Evolutionary conservation across 208 protist genomes (phyloP).

Genomic region (Trypanosoma mega): DNA sequence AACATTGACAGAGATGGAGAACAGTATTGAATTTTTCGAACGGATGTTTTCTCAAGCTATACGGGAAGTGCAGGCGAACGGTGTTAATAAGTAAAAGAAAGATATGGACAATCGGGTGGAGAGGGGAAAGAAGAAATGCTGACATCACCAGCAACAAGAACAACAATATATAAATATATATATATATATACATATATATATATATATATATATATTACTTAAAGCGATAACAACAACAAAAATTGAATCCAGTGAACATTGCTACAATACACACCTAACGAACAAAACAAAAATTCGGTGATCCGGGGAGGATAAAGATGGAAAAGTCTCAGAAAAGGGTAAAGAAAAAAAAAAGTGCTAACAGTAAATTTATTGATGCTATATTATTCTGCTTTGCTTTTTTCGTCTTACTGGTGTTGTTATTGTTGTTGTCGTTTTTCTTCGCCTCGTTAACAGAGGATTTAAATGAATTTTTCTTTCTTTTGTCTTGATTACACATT

Average conservation of each 20-base stretch:
- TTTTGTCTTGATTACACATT: no score
- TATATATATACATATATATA: no score
- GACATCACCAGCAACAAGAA: no score
- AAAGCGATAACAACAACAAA: no score
- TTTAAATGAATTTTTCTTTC: neutral
- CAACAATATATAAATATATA: no score
- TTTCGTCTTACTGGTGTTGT: neutral
- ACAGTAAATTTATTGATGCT: neutral
- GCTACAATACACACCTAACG: neutral
- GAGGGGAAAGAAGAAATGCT: no score
- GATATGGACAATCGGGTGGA: no score
- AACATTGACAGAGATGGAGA: no score
- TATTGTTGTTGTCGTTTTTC: neutral
- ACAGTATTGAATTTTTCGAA: neutral
- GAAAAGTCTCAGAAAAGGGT: neutral
- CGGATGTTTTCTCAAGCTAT: neutral
- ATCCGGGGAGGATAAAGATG: neutral
- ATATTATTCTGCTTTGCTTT: neutral
- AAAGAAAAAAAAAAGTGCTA: constrained; percentile 1
- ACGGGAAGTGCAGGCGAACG: no score
- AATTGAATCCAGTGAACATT: no score
- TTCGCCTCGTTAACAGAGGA: neutral
- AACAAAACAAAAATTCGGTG: neutral
- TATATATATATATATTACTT: no score
- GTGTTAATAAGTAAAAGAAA: no score